phyloP scores from a whole-genome alignment of 306 rosid species.

The Alnus rubra region DNA sequence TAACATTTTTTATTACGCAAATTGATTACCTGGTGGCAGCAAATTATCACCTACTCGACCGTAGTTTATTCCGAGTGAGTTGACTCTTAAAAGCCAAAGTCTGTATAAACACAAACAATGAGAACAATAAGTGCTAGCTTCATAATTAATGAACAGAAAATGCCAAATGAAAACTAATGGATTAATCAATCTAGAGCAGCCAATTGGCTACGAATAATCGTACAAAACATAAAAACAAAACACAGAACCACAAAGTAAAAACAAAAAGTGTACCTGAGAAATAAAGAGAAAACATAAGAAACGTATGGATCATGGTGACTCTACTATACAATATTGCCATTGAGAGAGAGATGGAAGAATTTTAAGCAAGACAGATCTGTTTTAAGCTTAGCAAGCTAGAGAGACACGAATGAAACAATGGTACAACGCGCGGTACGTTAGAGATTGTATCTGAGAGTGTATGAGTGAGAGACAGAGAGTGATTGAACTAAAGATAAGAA shows the following conservation, averaged over 20 bases:
- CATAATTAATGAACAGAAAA: neutral
- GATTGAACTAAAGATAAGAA: too few relatives aligned
- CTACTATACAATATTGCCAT: constrained; percentile 47
- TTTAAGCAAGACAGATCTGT: neutral
- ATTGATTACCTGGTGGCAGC: constrained; percentile 63
- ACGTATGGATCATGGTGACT: constrained; percentile 32
- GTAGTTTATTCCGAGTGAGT: constrained; percentile 78
- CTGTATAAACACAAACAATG: constrained; percentile 30
- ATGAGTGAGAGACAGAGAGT: too few relatives aligned
- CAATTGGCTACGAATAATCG: neutral
- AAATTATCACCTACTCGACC: constrained; percentile 44
- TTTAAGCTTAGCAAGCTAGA: constrained; percentile 8
- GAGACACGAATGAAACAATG: neutral
- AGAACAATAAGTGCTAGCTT: constrained; percentile 18
- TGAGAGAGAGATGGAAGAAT: constrained; percentile 17
- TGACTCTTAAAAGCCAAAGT: constrained; percentile 39
- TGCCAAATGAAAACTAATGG: neutral
- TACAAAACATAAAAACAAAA: neutral
- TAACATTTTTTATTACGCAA: too few relatives aligned
- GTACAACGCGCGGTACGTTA: too few relatives aligned
- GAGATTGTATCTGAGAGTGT: too few relatives aligned
- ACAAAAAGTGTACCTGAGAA: neutral
- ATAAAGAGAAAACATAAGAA: constrained; percentile 40
- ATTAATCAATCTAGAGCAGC: neutral
- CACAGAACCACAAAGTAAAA: neutral